These are phyloP conservation scores for Mercurialis annua DNA, from an alignment of 345 rosid species.

Conservation along the genomic window DNA sequence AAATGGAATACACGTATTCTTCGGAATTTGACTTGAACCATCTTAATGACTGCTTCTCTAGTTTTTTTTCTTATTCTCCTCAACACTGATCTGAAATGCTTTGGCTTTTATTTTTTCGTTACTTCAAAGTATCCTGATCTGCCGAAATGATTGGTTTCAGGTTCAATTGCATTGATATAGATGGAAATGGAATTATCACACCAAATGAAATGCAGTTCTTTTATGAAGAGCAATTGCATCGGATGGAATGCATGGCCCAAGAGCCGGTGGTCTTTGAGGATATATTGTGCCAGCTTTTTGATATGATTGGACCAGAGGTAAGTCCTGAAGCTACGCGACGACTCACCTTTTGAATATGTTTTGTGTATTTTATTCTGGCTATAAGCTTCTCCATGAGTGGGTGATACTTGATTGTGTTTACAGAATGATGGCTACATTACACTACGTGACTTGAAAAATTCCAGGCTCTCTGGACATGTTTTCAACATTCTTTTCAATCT, in stretches of 20 bases:
- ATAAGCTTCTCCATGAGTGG: conserved; percentile 14
- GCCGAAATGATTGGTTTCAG: conserved; percentile 32
- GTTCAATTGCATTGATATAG: conserved; percentile 97
- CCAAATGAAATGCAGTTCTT: conserved; percentile 85
- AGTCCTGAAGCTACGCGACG: not conserved
- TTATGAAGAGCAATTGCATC: conserved; percentile 93
- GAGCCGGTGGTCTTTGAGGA: conserved; percentile 96
- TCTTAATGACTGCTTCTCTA: not conserved
- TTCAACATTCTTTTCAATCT: conserved; percentile 22
- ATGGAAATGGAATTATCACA: conserved; percentile 81
- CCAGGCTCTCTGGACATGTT: conserved; percentile 8
- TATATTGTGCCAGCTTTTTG: conserved; percentile 87
- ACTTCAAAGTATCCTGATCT: not conserved
- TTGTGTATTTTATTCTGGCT: conserved; percentile 6
- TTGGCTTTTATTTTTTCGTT: not conserved
- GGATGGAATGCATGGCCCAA: conserved; percentile 99
- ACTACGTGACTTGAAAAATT: conserved; percentile 9
- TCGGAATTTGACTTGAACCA: not conserved
- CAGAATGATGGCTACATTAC: conserved; percentile 10
- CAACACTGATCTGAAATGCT: not conserved
- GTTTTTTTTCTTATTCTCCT: not conserved
- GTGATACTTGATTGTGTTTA: not conserved
- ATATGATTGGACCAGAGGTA: conserved; percentile 90
- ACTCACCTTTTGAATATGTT: not conserved
- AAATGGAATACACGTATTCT: not conserved